Evolutionary conservation across 2,329 filamentous ascomycete species (phyloP).

Genomic region (Ascochyta lentis): DNA sequence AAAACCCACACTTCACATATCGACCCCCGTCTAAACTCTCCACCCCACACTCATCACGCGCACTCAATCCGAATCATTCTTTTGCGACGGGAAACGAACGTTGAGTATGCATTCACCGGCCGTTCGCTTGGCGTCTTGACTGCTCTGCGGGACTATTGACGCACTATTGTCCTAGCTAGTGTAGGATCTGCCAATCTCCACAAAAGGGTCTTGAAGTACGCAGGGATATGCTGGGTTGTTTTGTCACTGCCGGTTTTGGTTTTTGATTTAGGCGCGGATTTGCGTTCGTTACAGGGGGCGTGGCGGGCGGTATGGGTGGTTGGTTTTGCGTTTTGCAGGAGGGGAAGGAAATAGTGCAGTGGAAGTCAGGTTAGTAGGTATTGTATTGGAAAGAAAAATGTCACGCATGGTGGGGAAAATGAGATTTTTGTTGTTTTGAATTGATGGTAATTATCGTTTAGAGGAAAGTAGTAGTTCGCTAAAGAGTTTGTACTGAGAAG

Average conservation of each 20-base stretch:
- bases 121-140: slow-evolving; percentile 1
- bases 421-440: background rate
- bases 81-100: background rate
- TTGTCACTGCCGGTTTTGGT: background rate
- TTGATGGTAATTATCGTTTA: background rate
- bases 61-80: too few relatives aligned
- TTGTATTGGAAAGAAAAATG: background rate
- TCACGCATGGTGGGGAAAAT: background rate
- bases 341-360: too few relatives aligned
- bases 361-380: background rate
- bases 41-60: background rate
- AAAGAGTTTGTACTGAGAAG: slow-evolving; percentile 1
- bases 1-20: too few relatives aligned
- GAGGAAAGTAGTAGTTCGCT: slow-evolving; percentile 1
- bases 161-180: slow-evolving; percentile 3
- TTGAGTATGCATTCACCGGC: background rate
- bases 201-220: background rate
- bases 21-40: too few relatives aligned
- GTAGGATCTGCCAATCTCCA: background rate
- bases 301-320: too few relatives aligned
- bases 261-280: background rate
- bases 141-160: slow-evolving; percentile 3
- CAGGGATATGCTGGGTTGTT: background rate
- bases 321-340: too few relatives aligned
- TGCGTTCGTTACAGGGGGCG: too few relatives aligned